Evolutionary conservation across 306 rosid species (phyloP).

Genomic region (Vigna radiata): DNA sequence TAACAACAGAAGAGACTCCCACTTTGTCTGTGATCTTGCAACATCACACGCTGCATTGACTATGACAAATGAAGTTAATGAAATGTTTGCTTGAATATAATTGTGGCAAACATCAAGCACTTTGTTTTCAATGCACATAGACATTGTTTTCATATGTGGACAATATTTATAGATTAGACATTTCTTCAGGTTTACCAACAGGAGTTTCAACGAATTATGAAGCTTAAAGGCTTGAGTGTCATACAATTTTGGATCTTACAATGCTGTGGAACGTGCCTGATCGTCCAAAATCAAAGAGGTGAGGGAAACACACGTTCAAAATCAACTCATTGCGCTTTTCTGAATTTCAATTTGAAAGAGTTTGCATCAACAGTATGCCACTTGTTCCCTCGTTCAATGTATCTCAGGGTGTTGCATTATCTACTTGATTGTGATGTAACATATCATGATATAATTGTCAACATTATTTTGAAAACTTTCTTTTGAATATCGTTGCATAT

Average conservation of each 20-base stretch:
- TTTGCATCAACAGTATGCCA: neutral
- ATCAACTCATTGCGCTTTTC: neutral
- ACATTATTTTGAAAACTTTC: neutral
- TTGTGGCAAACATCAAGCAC: slow-evolving; percentile 7
- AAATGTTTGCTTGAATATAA: slow-evolving; percentile 1
- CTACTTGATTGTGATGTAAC: slow-evolving; percentile 8
- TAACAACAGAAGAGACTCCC: neutral
- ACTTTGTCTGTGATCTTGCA: slow-evolving; percentile 21
- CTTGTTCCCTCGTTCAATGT: neutral
- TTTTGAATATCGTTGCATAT: neutral
- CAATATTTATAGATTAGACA: neutral
- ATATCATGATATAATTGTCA: neutral
- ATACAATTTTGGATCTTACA: slow-evolving; percentile 1
- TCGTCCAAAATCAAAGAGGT: neutral
- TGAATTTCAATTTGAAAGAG: neutral
- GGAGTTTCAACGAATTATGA: neutral
- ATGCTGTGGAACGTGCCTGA: neutral
- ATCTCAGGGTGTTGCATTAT: slow-evolving; percentile 4
- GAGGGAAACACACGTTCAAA: neutral
- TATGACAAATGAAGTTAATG: neutral
- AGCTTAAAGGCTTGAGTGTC: neutral
- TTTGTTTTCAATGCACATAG: slow-evolving; percentile 10
- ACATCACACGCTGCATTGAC: slow-evolving; percentile 9
- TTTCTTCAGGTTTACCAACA: neutral
- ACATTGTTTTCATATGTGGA: neutral